phyloP scores from a whole-genome alignment of 2,329 filamentous ascomycete species.

The Calonectria henricotiae region DNA sequence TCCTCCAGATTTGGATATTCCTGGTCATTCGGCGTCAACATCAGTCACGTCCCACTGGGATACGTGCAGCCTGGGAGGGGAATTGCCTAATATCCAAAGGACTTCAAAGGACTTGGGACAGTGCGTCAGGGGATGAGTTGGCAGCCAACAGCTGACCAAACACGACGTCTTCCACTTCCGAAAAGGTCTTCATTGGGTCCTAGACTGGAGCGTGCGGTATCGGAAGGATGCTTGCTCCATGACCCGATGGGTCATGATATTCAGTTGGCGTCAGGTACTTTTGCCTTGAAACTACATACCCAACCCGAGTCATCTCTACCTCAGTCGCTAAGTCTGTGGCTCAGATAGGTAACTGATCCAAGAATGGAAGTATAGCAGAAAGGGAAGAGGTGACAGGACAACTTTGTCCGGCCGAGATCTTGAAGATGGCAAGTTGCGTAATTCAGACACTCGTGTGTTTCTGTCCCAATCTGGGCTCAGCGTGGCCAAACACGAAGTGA shows the following conservation, averaged over 20 bases:
- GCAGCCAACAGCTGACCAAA: slow-evolving; percentile 35
- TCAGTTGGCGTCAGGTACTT: slow-evolving; percentile 13
- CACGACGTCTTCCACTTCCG: slow-evolving; percentile 37
- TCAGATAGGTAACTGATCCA: slow-evolving; percentile 28
- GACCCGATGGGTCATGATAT: slow-evolving; percentile 25
- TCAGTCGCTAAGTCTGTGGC: slow-evolving; percentile 27
- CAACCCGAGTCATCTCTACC: slow-evolving; percentile 18
- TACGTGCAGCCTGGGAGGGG: slow-evolving; percentile 42
- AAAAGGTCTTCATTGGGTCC: slow-evolving; percentile 39
- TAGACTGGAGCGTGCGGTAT: slow-evolving; percentile 28
- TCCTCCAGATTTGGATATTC: slow-evolving; percentile 40
- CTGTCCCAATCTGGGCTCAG: background rate
- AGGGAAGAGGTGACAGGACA: slow-evolving; percentile 33
- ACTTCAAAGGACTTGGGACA: slow-evolving; percentile 32
- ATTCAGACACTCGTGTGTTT: background rate
- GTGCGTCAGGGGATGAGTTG: slow-evolving; percentile 43
- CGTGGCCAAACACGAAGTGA: background rate
- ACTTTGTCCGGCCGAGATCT: slow-evolving; percentile 36
- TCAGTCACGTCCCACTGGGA: slow-evolving; percentile 40
- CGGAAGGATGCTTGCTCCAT: slow-evolving; percentile 33
- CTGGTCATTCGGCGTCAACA: slow-evolving; percentile 43
- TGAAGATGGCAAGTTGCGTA: background rate
- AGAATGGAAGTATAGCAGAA: slow-evolving; percentile 19
- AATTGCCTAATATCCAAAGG: slow-evolving; percentile 41
- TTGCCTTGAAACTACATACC: slow-evolving; percentile 4